A percentile compares a stretch with the other conserved stretches of the same genome.
Evolutionary conservation across 495 filamentous ascomycete genomes (phyloP).

Genomic region (Neurospora pannonica): DNA sequence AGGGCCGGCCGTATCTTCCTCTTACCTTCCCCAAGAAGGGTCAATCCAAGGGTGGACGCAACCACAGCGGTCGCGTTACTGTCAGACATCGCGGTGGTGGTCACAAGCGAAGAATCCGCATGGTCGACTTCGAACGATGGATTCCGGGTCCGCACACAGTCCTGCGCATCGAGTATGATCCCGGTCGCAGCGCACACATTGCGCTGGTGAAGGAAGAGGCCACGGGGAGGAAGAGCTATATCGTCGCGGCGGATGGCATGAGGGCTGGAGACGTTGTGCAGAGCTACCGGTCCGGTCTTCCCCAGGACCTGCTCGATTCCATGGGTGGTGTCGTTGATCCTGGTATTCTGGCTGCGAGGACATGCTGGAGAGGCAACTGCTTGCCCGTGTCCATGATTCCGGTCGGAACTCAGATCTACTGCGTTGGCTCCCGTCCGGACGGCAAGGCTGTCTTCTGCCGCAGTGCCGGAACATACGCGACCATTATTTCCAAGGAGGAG

Average conservation of each 20-base stretch:
- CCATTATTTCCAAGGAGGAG: slow-evolving; percentile 76
- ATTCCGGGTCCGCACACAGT: slow-evolving; percentile 72
- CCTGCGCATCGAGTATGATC: slow-evolving; percentile 93
- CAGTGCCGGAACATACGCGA: slow-evolving; percentile 84
- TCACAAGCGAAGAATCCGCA: slow-evolving; percentile 81
- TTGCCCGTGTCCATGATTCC: slow-evolving; percentile 91
- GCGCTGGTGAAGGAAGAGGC: slow-evolving; percentile 68
- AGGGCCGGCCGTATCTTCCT: slow-evolving; percentile 71
- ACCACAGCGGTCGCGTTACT: slow-evolving; percentile 74
- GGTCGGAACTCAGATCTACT: slow-evolving; percentile 80
- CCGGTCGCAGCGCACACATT: slow-evolving; percentile 86
- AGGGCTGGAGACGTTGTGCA: slow-evolving; percentile 83
- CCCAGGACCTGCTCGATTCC: slow-evolving; percentile 67
- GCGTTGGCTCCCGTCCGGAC: slow-evolving; percentile 65
- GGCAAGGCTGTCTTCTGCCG: slow-evolving; percentile 83
- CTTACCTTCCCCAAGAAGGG: slow-evolving; percentile 88
- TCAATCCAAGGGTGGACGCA: slow-evolving; percentile 83
- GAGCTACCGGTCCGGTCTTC: slow-evolving; percentile 83
- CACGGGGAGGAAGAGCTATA: slow-evolving; percentile 68
- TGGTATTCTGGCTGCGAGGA: slow-evolving; percentile 88
- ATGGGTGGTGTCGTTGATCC: slow-evolving; percentile 90
- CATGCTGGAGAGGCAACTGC: slow-evolving; percentile 91
- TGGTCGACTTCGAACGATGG: slow-evolving; percentile 73
- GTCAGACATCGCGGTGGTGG: slow-evolving; percentile 88
- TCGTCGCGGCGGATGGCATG: slow-evolving; percentile 87